Base-by-base conservation (phyloP, 1,139 yeast genomes). In the Hyphopichia buzzinii region DNA sequence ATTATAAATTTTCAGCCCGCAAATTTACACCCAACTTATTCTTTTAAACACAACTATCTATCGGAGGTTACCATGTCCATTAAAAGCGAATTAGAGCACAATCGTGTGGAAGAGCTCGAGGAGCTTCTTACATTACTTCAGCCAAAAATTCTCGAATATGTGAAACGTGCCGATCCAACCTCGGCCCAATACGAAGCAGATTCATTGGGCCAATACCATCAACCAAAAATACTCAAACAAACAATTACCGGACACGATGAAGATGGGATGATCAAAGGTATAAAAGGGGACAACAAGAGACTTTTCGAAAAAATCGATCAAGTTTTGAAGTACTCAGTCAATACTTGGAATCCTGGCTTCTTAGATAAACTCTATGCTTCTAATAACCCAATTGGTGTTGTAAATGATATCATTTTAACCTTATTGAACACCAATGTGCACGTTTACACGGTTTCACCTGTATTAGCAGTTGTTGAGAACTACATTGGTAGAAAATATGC, bases 331-430 rank as follows among this genome's bases (percentile, higher is more conserved):
- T 76, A 81, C 50, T 83, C 94, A 0, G 89, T 85, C 28, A 85
- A 82, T 40, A 87, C 95, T 0, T 87, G 95, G 95, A 84, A 83
- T 51, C 84, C 86, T 0, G 95, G 95, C 2, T 87, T 87, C 50
- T 61, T 87, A 63, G 96, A 87, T 57, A 87, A 87, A 57, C 65
- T 87, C 40, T 87, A 86, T 50, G 95, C 95, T 0, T 78, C 88
- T 21, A 85, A 87, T 29, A 86, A 86, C 55, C 92, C 95, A 2
- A 82, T 85, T 33, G 96, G 96, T 3, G 79, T 87, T 6, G 72
- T 87, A 5, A 72, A 88, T 2, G 96, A 87, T 55, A 47, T 87
- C 36, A 59, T 87, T 6, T 64, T 87, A 39, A 79, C 88, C 29
- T 64, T 84, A 11, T 67, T 87, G 41, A 87, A 87, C 61, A 87